These are phyloP conservation scores for Claviceps maximensis DNA, from an alignment of 2,329 filamentous ascomycete genomes.

Conservation along the genomic window DNA sequence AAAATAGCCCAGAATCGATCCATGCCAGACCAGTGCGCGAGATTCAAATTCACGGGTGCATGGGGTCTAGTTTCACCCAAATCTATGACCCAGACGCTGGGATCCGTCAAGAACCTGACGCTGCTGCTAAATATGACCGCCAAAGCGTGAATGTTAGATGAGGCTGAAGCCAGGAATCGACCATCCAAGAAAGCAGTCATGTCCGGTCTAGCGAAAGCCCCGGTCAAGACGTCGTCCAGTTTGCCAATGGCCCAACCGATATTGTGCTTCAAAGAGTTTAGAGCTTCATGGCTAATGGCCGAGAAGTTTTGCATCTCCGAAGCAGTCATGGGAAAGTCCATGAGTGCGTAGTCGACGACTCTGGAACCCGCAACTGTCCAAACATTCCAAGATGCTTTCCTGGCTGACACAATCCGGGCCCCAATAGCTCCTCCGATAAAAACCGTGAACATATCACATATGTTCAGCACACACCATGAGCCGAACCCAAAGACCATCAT, in stretches of 20 bases:
- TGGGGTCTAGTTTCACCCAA: conserved; percentile 30
- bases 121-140: conserved; percentile 10
- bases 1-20: conserved; percentile 61
- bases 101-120: conserved; percentile 25
- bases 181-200: conserved; percentile 14
- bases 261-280: conserved; percentile 45
- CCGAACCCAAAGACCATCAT: conserved; percentile 50
- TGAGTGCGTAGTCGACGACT: conserved; percentile 35
- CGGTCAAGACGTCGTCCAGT: conserved; percentile 21
- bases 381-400: conserved; percentile 29
- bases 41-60: conserved; percentile 35
- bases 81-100: conserved; percentile 45
- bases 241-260: conserved; percentile 28
- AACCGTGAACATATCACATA: conserved; percentile 24
- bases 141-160: conserved; percentile 3
- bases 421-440: conserved; percentile 20
- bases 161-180: conserved; percentile 6
- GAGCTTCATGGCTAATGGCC: conserved; percentile 58
- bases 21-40: conserved; percentile 54
- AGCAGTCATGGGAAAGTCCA: conserved; percentile 37
- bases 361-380: conserved; percentile 31
- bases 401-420: conserved; percentile 17
- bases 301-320: conserved; percentile 66
- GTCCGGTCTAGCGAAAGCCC: conserved; percentile 33
- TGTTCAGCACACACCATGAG: conserved; percentile 29